Base-by-base conservation (phyloP, 2,329 filamentous ascomycete species). In the Claviceps spartinae region DNA sequence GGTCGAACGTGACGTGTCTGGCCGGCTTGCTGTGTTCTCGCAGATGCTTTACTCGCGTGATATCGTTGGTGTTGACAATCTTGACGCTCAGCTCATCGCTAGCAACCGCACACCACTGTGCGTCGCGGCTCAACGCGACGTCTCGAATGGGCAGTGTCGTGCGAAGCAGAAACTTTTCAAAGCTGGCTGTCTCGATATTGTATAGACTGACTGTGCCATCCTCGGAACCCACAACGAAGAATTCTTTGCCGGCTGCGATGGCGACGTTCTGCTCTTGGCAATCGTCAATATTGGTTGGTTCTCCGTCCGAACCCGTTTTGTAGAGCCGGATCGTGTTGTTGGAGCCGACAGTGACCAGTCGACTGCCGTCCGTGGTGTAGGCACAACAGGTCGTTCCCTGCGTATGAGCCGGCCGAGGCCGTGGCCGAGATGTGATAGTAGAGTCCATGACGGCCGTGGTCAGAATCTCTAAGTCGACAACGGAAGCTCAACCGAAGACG, bases 121-220 rank as follows among this genome's bases (percentile, higher is more conserved):
- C 78, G 64, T 97, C 86, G 2, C 81, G 78, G 2, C 88, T 90
- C 14, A 98, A 72, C 4, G 87, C 83, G 50, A 98, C 74, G 65
- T 96, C 89, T 61, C 93, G 81, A 36, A 96, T 81, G 0, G 93
- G 88, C 2, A 96, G 72, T n/a, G 88, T 83, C 53, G 84, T 87
- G 57, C 93, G 83, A 26, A 89, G 78, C 49, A 98, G 78, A 58
- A 94, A 85, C 54, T 84, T 83, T 56, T 95, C 87, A 69, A 94
- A 88, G 30, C 74, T 68, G 61, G 83, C 83, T 2, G 79, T 81
- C 52, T 79, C 75, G 48, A 96, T 76, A n/a, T 86, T 86, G 72
- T 94, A 98, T 60, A 89, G 81, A 72, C 86, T 95, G 61, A 98
- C 88, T n/a, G 86, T 93, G 62, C 94, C 93, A 69, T 97, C 90